These are phyloP conservation scores for Dictyostelium firmibasis DNA, from an alignment of 78 protist species.

Conservation along the genomic window DNA sequence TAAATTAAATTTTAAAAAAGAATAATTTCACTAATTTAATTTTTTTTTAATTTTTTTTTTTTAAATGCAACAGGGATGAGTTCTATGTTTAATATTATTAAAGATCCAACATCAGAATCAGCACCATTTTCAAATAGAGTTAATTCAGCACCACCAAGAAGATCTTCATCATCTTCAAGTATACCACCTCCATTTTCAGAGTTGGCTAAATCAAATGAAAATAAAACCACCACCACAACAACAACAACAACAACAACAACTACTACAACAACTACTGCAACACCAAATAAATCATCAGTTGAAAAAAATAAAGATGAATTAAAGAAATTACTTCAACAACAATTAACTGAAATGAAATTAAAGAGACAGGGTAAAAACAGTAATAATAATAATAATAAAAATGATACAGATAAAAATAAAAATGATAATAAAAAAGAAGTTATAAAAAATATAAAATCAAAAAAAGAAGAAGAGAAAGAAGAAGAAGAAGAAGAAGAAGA, in stretches of 20 bases:
- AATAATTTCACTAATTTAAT: too few species aligned
- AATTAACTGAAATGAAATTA: conserved; percentile 19
- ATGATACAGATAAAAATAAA: neutral
- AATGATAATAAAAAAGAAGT: neutral
- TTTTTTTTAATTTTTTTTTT: neutral
- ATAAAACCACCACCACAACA: neutral
- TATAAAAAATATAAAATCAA: neutral
- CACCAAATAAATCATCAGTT: neutral
- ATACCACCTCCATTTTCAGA: neutral
- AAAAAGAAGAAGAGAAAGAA: neutral
- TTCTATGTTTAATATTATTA: conserved; percentile 31
- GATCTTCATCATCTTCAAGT: neutral
- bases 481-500: conserved; percentile 26
- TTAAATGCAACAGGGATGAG: conserved; percentile 11
- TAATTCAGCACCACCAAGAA: neutral
- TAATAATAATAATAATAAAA: neutral
- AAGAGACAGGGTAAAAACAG: conserved; percentile 6
- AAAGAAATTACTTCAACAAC: conserved; percentile 17
- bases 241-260: neutral
- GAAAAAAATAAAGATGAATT: conserved; percentile 16
- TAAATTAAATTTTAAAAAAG: too few species aligned
- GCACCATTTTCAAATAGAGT: conserved; percentile 33
- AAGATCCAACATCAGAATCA: conserved; percentile 30
- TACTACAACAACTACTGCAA: neutral
- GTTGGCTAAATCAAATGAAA: neutral